Conservation (phyloP, 2,329 filamentous ascomycete species). For the Fusarium oligoseptatum region DNA sequence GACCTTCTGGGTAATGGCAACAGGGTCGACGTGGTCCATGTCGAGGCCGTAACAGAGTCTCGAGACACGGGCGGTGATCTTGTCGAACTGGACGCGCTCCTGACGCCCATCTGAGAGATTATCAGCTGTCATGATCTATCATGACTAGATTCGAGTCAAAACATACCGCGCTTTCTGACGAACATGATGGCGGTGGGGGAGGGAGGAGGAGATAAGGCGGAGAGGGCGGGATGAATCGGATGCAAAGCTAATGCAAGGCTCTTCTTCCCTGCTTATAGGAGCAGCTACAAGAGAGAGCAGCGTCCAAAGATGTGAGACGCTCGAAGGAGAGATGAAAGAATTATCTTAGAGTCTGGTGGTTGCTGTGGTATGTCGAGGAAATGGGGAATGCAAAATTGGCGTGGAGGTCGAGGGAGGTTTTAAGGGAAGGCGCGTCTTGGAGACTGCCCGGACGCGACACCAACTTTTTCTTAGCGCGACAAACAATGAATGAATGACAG, state of each 20-base stretch:
- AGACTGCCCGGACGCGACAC: conserved; percentile 47
- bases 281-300: conserved; percentile 43
- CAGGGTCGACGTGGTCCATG: conserved; percentile 93
- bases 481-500: conserved; percentile 32
- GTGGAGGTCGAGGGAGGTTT: conserved; percentile 50
- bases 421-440: conserved; percentile 53
- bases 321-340: conserved; percentile 34
- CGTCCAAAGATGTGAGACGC: conserved; percentile 29
- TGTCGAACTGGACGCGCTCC: conserved; percentile 99
- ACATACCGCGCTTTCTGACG: conserved; percentile 74
- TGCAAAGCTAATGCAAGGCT: conserved; percentile 40
- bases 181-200: conserved; percentile 63
- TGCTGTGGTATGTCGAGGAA: conserved; percentile 42
- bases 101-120: conserved; percentile 85
- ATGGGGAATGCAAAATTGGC: conserved; percentile 42
- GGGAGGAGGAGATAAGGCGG: conserved; percentile 30
- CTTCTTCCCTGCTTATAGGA: conserved; percentile 43
- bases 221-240: conserved; percentile 36
- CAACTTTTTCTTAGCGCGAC: conserved; percentile 51
- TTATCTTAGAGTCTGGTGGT: conserved; percentile 28
- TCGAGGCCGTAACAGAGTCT: conserved; percentile 98
- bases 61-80: conserved; percentile 98
- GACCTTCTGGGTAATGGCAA: conserved; percentile 98
- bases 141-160: conserved; percentile 7
- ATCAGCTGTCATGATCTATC: conserved; percentile 46